phyloP scores from a whole-genome alignment of 2,329 filamentous ascomycete species.

The Arachnopeziza araneosa region DNA sequence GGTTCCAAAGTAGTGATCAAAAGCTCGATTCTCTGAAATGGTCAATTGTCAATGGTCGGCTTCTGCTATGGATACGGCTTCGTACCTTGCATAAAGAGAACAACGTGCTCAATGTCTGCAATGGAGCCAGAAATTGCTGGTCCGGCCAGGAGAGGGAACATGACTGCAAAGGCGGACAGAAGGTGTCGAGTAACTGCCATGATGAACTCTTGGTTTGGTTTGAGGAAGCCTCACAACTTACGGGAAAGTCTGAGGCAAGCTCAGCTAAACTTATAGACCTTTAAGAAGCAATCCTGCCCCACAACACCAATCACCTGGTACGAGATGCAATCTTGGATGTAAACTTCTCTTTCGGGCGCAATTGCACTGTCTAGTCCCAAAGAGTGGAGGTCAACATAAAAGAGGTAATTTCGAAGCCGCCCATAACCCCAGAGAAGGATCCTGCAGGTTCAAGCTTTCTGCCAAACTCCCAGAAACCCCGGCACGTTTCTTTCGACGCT shows the following conservation, averaged over 20 bases:
- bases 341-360: neutral
- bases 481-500: neutral
- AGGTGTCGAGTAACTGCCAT: conserved; percentile 14
- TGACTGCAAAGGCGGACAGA: conserved; percentile 11
- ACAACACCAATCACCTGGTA: neutral
- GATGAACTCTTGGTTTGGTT: conserved; percentile 1
- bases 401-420: neutral
- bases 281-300: neutral
- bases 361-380: neutral
- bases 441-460: neutral
- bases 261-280: neutral
- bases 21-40: conserved; percentile 19
- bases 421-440: neutral
- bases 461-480: neutral
- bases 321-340: neutral
- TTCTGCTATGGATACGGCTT: conserved; percentile 3
- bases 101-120: conserved; percentile 44
- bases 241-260: neutral
- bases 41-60: neutral
- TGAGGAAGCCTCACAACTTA: neutral
- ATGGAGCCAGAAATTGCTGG: conserved; percentile 32
- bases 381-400: neutral
- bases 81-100: conserved; percentile 50
- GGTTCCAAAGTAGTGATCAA: conserved; percentile 43
- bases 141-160: conserved; percentile 15